Evolutionary conservation across 345 rosid genomes (phyloP), one percentile per base, ranked within the genome.

Genomic region (Citrus australasica): DNA sequence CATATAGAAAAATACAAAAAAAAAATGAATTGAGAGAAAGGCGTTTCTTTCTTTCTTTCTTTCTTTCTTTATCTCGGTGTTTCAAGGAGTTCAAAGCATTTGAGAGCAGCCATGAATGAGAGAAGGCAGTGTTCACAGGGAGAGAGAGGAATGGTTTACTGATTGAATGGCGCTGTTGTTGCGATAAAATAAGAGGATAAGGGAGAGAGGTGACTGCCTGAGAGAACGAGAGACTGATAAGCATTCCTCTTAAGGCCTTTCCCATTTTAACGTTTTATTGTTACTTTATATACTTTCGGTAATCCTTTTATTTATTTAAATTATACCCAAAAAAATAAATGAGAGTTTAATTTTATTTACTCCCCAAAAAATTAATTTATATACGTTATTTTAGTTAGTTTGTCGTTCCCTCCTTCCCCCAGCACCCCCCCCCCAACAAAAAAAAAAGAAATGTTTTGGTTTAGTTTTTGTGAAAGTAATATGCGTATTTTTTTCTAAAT

Each of bases 111-210:
- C 30, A 33, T 22, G 30, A 58, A 14, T 58, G 22, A 3, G 19
- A 51, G 38, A 48, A 5, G n/a, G 27, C 25, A 3, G 21, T 17
- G 22, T 53, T 53, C 21, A 37, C 8, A 37, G 40, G 9, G 40
- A 37, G 40, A 21, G 62, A 9, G 51, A 24, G 7, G 16, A 3
- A 8, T 35, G 48, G 69, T 3, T 7, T 21, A 40, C 24, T 11
- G 51, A 30, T 21, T 63, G 37, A 63, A 5, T 63, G 67, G 67
- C 67, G 19, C 24, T 38, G 53, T 67, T 67, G 6, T 28, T 42
- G 62, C 21, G 59, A 63, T 42, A 64, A 76, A 30, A 32, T 71
- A 65, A 65, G 61, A 65, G 78, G 78, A 76, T 76, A 76, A 76
- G 75, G 30, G 27, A 71, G n/a, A 17, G 22, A 13, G 51, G 51